Conservation (phyloP, 75 land plant genomes). For the Selaginella moellendorffii region DNA sequence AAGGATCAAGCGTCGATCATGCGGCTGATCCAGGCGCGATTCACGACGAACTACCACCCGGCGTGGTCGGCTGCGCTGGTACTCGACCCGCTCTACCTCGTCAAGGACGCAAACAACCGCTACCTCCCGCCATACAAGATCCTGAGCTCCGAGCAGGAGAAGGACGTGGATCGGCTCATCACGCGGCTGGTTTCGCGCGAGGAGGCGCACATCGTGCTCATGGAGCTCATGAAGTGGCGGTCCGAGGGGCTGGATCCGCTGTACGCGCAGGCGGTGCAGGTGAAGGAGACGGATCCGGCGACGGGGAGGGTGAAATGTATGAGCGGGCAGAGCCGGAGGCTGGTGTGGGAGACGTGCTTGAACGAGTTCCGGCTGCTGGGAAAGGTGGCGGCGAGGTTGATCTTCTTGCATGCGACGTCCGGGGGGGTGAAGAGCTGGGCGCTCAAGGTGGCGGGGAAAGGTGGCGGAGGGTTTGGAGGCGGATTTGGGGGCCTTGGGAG, state of each 20-base stretch:
- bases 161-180: slow-evolving; percentile 75
- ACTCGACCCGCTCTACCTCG: slow-evolving; percentile 73
- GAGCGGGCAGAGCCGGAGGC: slow-evolving; percentile 73
- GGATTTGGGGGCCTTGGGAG: slow-evolving; percentile 23
- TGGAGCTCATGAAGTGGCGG: slow-evolving; percentile 98
- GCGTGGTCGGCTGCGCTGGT: slow-evolving; percentile 89
- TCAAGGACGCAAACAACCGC: slow-evolving; percentile 64
- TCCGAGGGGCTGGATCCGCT: slow-evolving; percentile 83
- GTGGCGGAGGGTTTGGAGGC: slow-evolving; percentile 16
- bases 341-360: slow-evolving; percentile 92
- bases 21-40: slow-evolving; percentile 44
- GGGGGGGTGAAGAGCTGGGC: slow-evolving; percentile 63
- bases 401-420: slow-evolving; percentile 82
- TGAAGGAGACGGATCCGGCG: slow-evolving; percentile 57
- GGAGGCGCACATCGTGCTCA: slow-evolving; percentile 81
- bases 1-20: slow-evolving; percentile 23
- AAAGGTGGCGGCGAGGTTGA: slow-evolving; percentile 78
- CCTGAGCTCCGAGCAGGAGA: slow-evolving; percentile 73
- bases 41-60: slow-evolving; percentile 80
- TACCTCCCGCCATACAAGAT: slow-evolving; percentile 81
- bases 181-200: slow-evolving; percentile 68
- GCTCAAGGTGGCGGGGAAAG: slow-evolving; percentile 41
- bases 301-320: slow-evolving; percentile 75
- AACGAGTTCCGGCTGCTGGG: slow-evolving; percentile 68
- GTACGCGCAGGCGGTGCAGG: slow-evolving; percentile 88